A percentile compares a stretch with the other conserved stretches of the same genome.
These are phyloP conservation scores for Metarhizium robertsii DNA, from an alignment of 2,329 filamentous ascomycete genomes.

Conservation along the genomic window DNA sequence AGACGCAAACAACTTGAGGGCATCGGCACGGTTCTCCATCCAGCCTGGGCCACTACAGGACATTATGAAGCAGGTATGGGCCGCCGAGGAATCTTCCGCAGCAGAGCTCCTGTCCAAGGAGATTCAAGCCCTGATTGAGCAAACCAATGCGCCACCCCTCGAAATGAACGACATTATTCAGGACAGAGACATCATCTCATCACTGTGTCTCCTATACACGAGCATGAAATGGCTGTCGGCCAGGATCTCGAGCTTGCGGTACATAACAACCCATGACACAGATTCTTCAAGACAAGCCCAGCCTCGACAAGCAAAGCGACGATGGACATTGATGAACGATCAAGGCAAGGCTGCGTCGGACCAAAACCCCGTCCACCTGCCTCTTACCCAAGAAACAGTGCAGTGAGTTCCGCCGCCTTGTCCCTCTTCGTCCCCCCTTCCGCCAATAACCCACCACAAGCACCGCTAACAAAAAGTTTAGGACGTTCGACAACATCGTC, in stretches of 20 bases:
- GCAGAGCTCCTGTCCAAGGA: conserved; percentile 56
- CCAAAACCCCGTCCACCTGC: conserved; percentile 65
- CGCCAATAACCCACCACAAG: not conserved
- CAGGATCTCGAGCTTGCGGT: conserved; percentile 70
- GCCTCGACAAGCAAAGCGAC: conserved; percentile 51
- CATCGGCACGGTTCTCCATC: conserved; percentile 64
- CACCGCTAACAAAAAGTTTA: conserved; percentile 24
- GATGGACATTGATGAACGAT: conserved; percentile 76
- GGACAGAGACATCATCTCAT: conserved; percentile 77
- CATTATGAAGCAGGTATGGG: conserved; percentile 58
- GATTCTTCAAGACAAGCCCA: conserved; percentile 51
- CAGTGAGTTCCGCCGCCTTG: conserved; percentile 41
- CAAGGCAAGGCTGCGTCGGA: conserved; percentile 49
- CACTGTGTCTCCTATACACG: conserved; percentile 82
- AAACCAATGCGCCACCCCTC: conserved; percentile 52
- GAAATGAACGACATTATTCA: conserved; percentile 77
- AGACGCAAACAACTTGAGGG: conserved; percentile 46
- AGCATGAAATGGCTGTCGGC: conserved; percentile 97
- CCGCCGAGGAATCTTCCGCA: conserved; percentile 30
- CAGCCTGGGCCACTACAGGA: conserved; percentile 65
- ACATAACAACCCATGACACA: conserved; percentile 67
- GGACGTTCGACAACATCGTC: conserved; percentile 79
- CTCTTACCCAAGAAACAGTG: conserved; percentile 78
- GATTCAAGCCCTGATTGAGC: conserved; percentile 44
- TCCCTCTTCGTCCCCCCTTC: too few relatives aligned